These are phyloP conservation scores for Cyberlindnera euphorbiae DNA, from an alignment of 805 yeast species.

Conservation along the genomic window DNA sequence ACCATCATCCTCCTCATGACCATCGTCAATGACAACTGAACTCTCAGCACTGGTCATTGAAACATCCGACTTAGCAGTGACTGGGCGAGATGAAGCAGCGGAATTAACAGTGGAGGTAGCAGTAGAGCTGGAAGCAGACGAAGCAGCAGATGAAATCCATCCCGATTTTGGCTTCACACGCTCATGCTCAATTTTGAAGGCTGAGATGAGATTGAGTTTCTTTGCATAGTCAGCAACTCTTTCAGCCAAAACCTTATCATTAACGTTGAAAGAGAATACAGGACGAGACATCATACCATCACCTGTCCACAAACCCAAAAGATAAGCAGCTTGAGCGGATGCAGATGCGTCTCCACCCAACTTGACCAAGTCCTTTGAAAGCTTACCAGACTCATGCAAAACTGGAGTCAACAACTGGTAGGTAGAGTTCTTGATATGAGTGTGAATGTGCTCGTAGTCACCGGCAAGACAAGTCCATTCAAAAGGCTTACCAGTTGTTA, in stretches of 20 bases:
- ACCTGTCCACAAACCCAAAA: conserved; percentile 40
- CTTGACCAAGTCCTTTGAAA: conserved; percentile 22
- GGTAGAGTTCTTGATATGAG: conserved; percentile 29
- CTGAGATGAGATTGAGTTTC: too few species aligned
- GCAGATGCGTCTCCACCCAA: conserved; percentile 16
- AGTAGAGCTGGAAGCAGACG: too few species aligned
- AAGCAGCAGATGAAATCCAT: too few species aligned
- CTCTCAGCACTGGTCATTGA: too few species aligned
- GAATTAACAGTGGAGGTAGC: too few species aligned
- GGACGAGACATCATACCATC: conserved; percentile 23
- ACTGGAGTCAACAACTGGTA: conserved; percentile 34
- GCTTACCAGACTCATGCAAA: conserved; percentile 29
- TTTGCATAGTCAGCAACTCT: neutral
- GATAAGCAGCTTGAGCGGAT: conserved; percentile 32
- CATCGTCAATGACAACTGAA: too few species aligned
- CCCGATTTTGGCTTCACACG: too few species aligned
- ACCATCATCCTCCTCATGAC: too few species aligned
- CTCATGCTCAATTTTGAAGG: too few species aligned
- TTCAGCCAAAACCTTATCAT: neutral
- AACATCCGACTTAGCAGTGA: too few species aligned
- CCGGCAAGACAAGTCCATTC: conserved; percentile 39
- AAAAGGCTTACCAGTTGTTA: conserved; percentile 18
- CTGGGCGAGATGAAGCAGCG: too few species aligned
- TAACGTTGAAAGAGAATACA: conserved; percentile 22
- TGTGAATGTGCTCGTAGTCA: conserved; percentile 28